phyloP scores from a whole-genome alignment of 73 alveolate genomes.

The Stentor coeruleus region DNA sequence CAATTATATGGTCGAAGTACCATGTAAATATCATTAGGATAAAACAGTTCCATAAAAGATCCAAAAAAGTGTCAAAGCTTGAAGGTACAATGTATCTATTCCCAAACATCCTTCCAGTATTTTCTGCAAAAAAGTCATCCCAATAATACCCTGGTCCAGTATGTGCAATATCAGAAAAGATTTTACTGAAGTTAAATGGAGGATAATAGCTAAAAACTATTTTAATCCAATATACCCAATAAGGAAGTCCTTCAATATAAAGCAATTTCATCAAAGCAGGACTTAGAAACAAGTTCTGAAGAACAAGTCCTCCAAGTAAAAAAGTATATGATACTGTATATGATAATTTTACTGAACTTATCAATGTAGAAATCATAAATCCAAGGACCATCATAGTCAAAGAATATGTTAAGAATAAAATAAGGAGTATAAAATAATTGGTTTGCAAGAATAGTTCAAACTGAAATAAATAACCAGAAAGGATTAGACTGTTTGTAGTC shows the following conservation, averaged over 20 bases:
- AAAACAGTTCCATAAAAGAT: neutral
- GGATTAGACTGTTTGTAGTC: neutral
- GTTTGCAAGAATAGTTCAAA: neutral
- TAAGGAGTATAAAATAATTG: neutral
- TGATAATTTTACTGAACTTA: neutral
- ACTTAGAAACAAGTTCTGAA: neutral
- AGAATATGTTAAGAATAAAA: neutral
- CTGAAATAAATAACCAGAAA: slow-evolving; percentile 11
- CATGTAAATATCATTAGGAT: slow-evolving; percentile 26
- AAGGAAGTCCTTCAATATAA: slow-evolving; percentile 20
- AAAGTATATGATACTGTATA: slow-evolving; percentile 18
- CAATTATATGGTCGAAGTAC: slow-evolving; percentile 48
- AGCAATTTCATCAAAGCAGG: neutral
- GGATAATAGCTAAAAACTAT: slow-evolving; percentile 12
- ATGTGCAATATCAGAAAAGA: slow-evolving; percentile 6
- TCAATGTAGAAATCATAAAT: neutral
- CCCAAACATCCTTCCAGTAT: slow-evolving; percentile 1
- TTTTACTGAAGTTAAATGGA: neutral
- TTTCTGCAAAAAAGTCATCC: neutral
- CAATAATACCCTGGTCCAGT: slow-evolving; percentile 2
- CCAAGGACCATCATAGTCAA: slow-evolving; percentile 11
- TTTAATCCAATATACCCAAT: neutral
- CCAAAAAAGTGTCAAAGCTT: neutral
- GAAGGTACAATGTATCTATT: neutral
- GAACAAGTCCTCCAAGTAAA: slow-evolving; percentile 19